Evolutionary conservation across 371 early-diverging fungal species (phyloP), one percentile per base, ranked within the genome.

Genomic region (Mortierella sp.): DNA sequence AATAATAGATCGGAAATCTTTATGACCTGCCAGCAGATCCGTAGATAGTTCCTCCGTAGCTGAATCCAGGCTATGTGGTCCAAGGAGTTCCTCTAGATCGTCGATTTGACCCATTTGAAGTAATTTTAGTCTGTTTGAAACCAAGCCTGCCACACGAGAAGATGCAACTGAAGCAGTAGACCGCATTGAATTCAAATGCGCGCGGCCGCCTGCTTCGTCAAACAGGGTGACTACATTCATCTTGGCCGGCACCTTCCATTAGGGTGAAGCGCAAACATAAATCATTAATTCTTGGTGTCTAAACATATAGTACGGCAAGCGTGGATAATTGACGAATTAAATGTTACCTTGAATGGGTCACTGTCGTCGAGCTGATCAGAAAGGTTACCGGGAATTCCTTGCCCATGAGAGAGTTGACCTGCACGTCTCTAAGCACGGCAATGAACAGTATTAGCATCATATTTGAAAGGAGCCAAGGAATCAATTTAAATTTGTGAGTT

Each of bases 1-100:
- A 15, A 80, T 65, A 63, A 74, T 69, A 15, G 53, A 45, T 15
- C 75, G 75, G 55, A 80, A 80, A 28, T 74, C 75, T 38, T 74
- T 80, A 62, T 80, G 75, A 21, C 80, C 75, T 11, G 71, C 67
- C 58, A 80, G 15, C 19, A 80, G 55, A 57, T 80, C 80, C n/a
- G 40, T 36, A 3, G 68, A 50, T 8, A 65, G 28, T 3, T 71
- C 72, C 0, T 22, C 48, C 4, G 68, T 40, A 19, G 58, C 67
- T 1, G 36, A 36, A 41, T 74, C 65, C 62, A 80, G 15, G 5
- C 57, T 63, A 15, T 58, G 47, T 10, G 65, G 66, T 0, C 43
- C 47, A 21, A 80, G 45, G 0, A 71, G 53, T 5, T 59, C 24
- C 58, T 74, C 80, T 40, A 80, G 53, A 11, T 75, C 70, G 40